These are phyloP conservation scores for Talaromyces sp. DNA, from an alignment of 2,329 filamentous ascomycete genomes.

Conservation along the genomic window DNA sequence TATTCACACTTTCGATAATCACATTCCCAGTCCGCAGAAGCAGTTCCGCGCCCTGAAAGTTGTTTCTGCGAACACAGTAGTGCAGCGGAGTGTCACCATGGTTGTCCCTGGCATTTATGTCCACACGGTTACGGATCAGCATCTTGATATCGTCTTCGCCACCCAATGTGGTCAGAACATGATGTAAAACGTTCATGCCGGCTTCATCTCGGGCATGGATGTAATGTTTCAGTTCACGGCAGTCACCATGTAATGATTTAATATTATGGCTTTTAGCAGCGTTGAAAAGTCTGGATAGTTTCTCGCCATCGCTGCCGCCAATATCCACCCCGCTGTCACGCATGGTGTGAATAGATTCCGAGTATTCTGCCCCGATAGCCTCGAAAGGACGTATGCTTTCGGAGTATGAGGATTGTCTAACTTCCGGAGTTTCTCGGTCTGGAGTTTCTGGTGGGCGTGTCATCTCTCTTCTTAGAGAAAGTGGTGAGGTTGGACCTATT, in stretches of 20 bases:
- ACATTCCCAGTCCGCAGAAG: slow-evolving; percentile 9
- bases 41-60: not conserved
- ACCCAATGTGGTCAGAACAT: slow-evolving; percentile 4
- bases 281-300: not conserved
- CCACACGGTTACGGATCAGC: not conserved
- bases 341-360: not conserved
- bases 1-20: slow-evolving; percentile 9
- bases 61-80: slow-evolving; percentile 11
- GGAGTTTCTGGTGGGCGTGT: not conserved
- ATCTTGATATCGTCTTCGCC: not conserved
- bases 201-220: slow-evolving; percentile 9
- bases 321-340: not conserved
- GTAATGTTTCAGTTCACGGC: not conserved
- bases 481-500: not conserved
- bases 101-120: slow-evolving; percentile 5
- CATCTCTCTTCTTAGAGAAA: not conserved
- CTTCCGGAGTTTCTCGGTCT: not conserved
- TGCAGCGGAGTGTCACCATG: slow-evolving; percentile 10
- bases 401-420: not conserved
- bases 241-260: not conserved
- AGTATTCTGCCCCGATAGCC: not conserved
- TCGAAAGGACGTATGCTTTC: not conserved
- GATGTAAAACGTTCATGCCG: slow-evolving; percentile 13
- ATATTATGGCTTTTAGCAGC: not conserved
- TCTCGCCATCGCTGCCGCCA: not conserved